These are phyloP conservation scores for Lichenothelia convexa DNA, from an alignment of 495 filamentous ascomycete genomes.

Conservation along the genomic window DNA sequence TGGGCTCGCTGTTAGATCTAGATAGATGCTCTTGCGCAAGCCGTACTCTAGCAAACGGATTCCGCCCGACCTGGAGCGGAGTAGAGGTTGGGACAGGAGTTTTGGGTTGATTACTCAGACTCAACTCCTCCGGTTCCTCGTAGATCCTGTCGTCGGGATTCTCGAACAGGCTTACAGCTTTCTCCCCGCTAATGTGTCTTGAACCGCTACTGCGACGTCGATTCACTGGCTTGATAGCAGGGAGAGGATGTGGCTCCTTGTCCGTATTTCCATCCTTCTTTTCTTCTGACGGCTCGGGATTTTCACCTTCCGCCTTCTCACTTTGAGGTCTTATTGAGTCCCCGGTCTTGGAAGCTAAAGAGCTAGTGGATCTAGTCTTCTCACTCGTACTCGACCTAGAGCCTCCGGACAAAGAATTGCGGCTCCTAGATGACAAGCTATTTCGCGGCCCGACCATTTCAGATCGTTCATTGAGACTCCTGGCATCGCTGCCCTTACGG, in stretches of 20 bases:
- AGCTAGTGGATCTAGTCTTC: constrained; percentile 8
- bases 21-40: constrained; percentile 14
- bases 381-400: constrained; percentile 6
- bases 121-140: constrained; percentile 49
- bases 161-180: constrained; percentile 24
- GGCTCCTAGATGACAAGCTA: too few relatives aligned
- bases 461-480: too few relatives aligned
- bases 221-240: constrained; percentile 29
- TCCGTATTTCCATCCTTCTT: too few relatives aligned
- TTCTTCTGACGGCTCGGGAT: too few relatives aligned
- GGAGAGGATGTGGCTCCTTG: too few relatives aligned
- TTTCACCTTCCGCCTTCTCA: too few relatives aligned
- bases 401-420: too few relatives aligned
- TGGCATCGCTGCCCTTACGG: constrained; percentile 41
- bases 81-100: constrained; percentile 3
- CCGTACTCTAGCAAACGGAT: constrained; percentile 23
- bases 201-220: constrained; percentile 11
- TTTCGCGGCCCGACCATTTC: too few relatives aligned
- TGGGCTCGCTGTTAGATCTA: constrained; percentile 16
- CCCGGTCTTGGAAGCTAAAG: too few relatives aligned
- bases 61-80: constrained; percentile 13
- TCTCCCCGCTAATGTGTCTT: constrained; percentile 38
- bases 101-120: constrained; percentile 9
- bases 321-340: too few relatives aligned
- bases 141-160: constrained; percentile 68